Conservation (phyloP, 2,329 filamentous ascomycete genomes). For the Scedosporium apiospermum region DNA sequence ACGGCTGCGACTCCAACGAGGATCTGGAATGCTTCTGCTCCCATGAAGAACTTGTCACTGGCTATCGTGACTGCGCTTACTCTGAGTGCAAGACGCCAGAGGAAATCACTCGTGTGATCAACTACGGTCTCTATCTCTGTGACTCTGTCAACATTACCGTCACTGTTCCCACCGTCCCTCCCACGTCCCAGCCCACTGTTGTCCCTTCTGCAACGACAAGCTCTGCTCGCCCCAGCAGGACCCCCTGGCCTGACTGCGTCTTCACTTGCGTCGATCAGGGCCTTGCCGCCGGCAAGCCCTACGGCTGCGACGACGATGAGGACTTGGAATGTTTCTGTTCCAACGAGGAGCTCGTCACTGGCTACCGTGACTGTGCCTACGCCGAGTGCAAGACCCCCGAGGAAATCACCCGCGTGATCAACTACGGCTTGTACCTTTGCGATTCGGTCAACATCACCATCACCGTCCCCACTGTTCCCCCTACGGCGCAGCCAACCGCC, state of each 20-base stretch:
- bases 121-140: neutral
- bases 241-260: slow-evolving; percentile 2
- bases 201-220: neutral
- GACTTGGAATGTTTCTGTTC: slow-evolving; percentile 1
- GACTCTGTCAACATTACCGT: neutral
- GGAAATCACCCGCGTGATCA: neutral
- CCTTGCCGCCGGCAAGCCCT: neutral
- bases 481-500: neutral
- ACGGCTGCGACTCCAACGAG: neutral
- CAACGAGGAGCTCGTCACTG: slow-evolving; percentile 5
- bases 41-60: slow-evolving; percentile 6
- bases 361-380: neutral
- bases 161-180: neutral
- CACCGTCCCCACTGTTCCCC: neutral
- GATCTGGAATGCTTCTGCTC: slow-evolving; percentile 1
- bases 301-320: neutral
- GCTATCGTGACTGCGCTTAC: neutral
- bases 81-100: neutral
- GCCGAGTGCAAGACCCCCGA: neutral
- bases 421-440: neutral
- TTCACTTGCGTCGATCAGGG: neutral
- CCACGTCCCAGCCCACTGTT: neutral
- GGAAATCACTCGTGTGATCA: neutral
- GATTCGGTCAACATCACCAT: slow-evolving; percentile 3
- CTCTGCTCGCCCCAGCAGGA: neutral